Evolutionary conservation across 2,329 filamentous ascomycete genomes (phyloP), one percentile per base, ranked within the genome.

Genomic region (Claviceps sp.): DNA sequence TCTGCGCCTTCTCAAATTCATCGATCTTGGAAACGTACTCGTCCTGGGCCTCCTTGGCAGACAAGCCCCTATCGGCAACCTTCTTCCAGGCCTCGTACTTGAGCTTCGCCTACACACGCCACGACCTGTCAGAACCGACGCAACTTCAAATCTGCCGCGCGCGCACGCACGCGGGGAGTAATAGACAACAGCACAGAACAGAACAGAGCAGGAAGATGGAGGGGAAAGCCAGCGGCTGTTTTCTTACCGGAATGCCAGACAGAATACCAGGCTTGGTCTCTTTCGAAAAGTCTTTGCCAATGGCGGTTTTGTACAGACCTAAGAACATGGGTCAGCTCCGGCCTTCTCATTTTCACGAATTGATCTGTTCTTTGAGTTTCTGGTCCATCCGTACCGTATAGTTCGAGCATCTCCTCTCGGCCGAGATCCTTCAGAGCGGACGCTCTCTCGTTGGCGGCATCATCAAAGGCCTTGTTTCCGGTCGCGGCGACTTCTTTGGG

Each of bases 11-110:
- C 20, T 48, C 47, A 63, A 94, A 70, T 62, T 73, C 67, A 69
- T 89, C 81, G 57, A 93, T 81, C 55, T 84, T 72, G 59, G 75
- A 73, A 61, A 94, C 78, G 71, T 95, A 96, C 64, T 78, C 72
- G 66, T 80, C 75, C 78, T 94, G 85, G 20, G 89, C 89, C 58
- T 82, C 68, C 57, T 84, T 76, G 55, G 78, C 63, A 55, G 76
- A 79, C 59, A 81, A 65, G 49, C 76, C 79, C 54, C 82, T 76
- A 55, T 89, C 78, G 62, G 80, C 78, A 56, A 82, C 62, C 64
- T 82, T 77, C 20, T 48, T 52, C 37, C 37, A 52, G 7, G 50
- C 50, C 9, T 52, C 30, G 50, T 52, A 49, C 46, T 43, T 52
- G 46, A 20, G 26, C 16, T 34, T 48, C 5, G 24, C 30, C 50